A percentile compares a stretch with the other conserved stretches of the same genome.
Conservation (phyloP, 148 eudicot genomes). For the Vaccinium macrocarpon region DNA sequence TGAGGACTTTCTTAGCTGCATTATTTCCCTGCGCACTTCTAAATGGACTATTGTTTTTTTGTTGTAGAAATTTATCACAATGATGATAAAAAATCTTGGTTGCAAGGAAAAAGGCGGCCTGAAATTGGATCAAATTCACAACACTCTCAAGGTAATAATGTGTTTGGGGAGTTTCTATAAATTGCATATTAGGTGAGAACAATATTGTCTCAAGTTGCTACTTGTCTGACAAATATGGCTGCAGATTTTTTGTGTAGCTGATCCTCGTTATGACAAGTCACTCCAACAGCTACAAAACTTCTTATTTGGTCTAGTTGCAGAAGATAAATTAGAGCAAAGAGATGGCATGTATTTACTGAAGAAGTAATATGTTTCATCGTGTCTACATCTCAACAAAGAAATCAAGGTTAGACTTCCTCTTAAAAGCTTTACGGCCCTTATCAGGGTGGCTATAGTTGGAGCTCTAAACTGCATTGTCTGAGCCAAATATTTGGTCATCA, state of each 20-base stretch:
- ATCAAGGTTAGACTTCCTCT: not conserved
- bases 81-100: slow-evolving; percentile 92
- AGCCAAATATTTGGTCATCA: too few species aligned
- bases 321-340: slow-evolving; percentile 84
- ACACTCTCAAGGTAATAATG: slow-evolving; percentile 75
- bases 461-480: too few species aligned
- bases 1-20: not conserved
- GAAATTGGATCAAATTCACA: slow-evolving; percentile 88
- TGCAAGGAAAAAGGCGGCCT: too few species aligned
- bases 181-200: not conserved
- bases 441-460: not conserved
- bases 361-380: slow-evolving; percentile 38
- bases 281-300: slow-evolving; percentile 93
- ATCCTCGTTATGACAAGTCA: slow-evolving; percentile 89
- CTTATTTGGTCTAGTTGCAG: slow-evolving; percentile 78
- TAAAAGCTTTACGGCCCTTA: not conserved
- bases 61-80: slow-evolving; percentile 82
- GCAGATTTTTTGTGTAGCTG: slow-evolving; percentile 87
- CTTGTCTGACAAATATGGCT: not conserved
- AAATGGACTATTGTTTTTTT: slow-evolving; percentile 22
- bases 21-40: not conserved
- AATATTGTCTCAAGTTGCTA: not conserved
- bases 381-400: not conserved
- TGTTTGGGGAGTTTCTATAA: not conserved
- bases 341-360: slow-evolving; percentile 74